These are phyloP conservation scores for Lomentospora prolificans DNA, from an alignment of 2,329 filamentous ascomycete species.

Conservation along the genomic window DNA sequence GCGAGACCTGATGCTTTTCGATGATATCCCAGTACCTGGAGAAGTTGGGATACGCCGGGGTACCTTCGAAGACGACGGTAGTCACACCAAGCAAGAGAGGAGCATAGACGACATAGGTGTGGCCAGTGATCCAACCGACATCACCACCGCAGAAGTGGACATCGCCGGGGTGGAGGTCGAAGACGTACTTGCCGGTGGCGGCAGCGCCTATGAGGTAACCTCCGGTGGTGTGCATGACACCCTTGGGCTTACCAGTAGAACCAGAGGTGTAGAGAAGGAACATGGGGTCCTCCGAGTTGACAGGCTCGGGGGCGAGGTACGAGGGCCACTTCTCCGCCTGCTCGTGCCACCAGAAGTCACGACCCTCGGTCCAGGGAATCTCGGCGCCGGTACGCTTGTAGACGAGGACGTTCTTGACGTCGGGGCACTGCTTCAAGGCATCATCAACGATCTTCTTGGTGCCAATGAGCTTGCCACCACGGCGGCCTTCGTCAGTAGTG, in stretches of 20 bases:
- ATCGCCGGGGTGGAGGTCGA: conserved; percentile 92
- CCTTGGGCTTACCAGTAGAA: conserved; percentile 97
- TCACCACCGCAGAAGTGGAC: conserved; percentile 97
- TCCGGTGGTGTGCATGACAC: conserved; percentile 93
- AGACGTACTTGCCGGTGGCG: conserved; percentile 94
- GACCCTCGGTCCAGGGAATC: conserved; percentile 78
- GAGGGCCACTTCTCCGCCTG: conserved; percentile 93
- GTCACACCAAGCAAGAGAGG: conserved; percentile 86
- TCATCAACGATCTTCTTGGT: conserved; percentile 99
- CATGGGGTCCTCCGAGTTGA: conserved; percentile 90
- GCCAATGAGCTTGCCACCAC: conserved; percentile 91
- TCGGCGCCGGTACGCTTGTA: conserved; percentile 93
- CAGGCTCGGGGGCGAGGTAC: conserved; percentile 79
- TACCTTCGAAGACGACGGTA: conserved; percentile 96
- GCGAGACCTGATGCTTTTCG: conserved; percentile 86
- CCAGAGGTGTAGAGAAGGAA: conserved; percentile 98
- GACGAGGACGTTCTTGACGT: conserved; percentile 76
- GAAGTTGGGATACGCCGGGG: conserved; percentile 94
- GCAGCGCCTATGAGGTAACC: conserved; percentile 93
- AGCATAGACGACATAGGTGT: conserved; percentile 97
- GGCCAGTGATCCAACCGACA: conserved; percentile 97
- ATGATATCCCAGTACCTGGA: conserved; percentile 99
- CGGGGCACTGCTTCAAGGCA: conserved; percentile 89
- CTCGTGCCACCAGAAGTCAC: conserved; percentile 98
- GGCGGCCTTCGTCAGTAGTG: conserved; percentile 94